These are phyloP conservation scores for Pleurotus salmoneostramineus DNA, from an alignment of 768 basidiomycete species.

Conservation along the genomic window DNA sequence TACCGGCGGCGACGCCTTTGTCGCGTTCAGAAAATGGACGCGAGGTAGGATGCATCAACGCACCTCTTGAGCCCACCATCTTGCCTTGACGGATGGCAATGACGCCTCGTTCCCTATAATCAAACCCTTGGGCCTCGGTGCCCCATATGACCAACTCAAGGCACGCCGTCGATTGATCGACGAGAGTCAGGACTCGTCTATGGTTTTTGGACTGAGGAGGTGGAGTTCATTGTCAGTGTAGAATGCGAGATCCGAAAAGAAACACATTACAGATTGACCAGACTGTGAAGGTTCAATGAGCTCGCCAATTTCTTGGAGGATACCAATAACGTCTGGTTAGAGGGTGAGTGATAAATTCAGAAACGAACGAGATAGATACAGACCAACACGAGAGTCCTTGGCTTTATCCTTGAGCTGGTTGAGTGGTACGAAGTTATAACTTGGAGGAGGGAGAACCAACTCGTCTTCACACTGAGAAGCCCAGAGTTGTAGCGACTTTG, in stretches of 20 bases:
- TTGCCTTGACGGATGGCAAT: background rate
- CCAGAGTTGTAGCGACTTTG: background rate
- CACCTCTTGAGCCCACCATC: background rate
- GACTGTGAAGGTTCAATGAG: background rate
- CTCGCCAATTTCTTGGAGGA: background rate
- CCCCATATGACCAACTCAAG: background rate
- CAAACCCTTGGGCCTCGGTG: background rate
- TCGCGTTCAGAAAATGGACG: background rate
- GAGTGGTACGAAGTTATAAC: background rate
- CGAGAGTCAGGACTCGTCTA: background rate
- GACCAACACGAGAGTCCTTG: background rate
- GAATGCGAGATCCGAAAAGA: background rate
- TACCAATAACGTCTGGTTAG: background rate
- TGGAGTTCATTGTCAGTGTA: background rate
- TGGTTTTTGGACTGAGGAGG: background rate
- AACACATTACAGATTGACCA: background rate
- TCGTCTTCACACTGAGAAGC: background rate
- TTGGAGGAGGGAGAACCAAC: background rate
- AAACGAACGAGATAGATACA: background rate
- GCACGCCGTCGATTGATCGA: background rate
- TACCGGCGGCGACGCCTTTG: background rate
- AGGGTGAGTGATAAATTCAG: background rate
- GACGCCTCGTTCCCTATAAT: background rate
- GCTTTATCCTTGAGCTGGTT: background rate
- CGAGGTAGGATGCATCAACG: background rate